A percentile compares a stretch with the other conserved stretches of the same genome.
These are phyloP conservation scores for Beauveria sp. DNA, from an alignment of 2,329 filamentous ascomycete species.

Conservation along the genomic window DNA sequence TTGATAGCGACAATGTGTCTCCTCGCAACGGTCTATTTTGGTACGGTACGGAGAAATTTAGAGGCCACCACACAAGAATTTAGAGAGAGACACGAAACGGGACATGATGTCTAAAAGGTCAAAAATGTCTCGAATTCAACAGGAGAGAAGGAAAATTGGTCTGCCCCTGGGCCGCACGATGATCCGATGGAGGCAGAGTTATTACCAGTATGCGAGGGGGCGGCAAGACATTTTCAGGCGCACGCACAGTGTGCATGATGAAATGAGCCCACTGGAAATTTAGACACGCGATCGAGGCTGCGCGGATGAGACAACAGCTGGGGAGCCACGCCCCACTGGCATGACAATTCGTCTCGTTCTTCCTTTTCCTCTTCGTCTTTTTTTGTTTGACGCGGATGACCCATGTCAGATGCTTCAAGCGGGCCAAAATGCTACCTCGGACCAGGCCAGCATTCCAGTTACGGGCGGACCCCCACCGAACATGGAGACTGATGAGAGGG, in stretches of 20 bases:
- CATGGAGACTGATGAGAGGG: too few relatives aligned
- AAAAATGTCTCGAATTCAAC: not conserved
- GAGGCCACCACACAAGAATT: not conserved
- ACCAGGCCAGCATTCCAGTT: not conserved
- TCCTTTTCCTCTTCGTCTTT: not conserved
- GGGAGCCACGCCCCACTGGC: not conserved
- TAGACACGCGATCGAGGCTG: not conserved
- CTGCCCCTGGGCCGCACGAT: not conserved
- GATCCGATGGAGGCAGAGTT: not conserved
- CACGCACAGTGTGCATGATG: not conserved
- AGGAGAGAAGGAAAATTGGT: not conserved
- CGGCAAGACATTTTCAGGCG: conserved; percentile 7
- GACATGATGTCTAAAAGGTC: not conserved
- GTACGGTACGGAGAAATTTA: too few relatives aligned
- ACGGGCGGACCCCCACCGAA: not conserved
- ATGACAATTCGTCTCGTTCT: not conserved
- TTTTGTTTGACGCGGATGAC: not conserved
- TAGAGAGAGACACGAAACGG: not conserved
- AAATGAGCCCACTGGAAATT: conserved; percentile 1
- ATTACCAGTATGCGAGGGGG: conserved; percentile 2
- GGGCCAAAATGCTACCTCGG: not conserved
- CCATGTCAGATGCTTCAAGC: not conserved
- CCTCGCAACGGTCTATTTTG: too few relatives aligned
- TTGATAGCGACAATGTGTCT: too few relatives aligned
- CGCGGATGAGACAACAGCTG: not conserved